Conservation (phyloP, 1,284 basidiomycete species). For the Megacollybia platyphylla region DNA sequence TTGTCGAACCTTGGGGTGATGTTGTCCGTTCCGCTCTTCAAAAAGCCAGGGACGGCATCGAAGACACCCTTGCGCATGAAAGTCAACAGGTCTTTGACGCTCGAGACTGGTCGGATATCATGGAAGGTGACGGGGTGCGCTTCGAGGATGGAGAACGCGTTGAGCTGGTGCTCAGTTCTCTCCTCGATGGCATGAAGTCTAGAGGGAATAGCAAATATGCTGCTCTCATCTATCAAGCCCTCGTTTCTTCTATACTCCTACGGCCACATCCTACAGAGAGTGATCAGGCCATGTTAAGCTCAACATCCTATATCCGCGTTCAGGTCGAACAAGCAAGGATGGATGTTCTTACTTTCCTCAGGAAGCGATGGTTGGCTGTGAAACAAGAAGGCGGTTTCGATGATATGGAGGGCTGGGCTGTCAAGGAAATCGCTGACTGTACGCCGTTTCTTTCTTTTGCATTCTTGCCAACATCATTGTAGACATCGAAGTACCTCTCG, state of each 20-base stretch:
- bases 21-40: slow-evolving; percentile 51
- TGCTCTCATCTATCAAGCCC: slow-evolving; percentile 29
- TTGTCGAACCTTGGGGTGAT: slow-evolving; percentile 60
- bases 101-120: slow-evolving; percentile 58
- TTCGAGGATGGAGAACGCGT: slow-evolving; percentile 68
- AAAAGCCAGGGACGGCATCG: slow-evolving; percentile 42
- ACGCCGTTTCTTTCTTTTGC: slow-evolving; percentile 15
- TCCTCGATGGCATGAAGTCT: slow-evolving; percentile 4
- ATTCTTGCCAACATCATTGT: background rate
- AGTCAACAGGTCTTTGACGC: slow-evolving; percentile 13
- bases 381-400: slow-evolving; percentile 75
- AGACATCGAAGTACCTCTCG: slow-evolving; percentile 73
- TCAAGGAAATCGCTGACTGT: slow-evolving; percentile 84
- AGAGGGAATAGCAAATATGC: background rate
- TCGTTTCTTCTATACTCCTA: slow-evolving; percentile 65
- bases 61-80: slow-evolving; percentile 35
- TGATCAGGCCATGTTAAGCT: slow-evolving; percentile 32
- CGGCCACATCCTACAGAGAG: slow-evolving; percentile 51
- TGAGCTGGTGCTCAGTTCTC: slow-evolving; percentile 53
- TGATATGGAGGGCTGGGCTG: slow-evolving; percentile 68
- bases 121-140: slow-evolving; percentile 54
- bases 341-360: slow-evolving; percentile 56
- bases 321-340: slow-evolving; percentile 58
- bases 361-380: slow-evolving; percentile 64
- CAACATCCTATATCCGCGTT: slow-evolving; percentile 6